phyloP scores from a whole-genome alignment of 805 yeast genomes.

The Candida lessepsii region DNA sequence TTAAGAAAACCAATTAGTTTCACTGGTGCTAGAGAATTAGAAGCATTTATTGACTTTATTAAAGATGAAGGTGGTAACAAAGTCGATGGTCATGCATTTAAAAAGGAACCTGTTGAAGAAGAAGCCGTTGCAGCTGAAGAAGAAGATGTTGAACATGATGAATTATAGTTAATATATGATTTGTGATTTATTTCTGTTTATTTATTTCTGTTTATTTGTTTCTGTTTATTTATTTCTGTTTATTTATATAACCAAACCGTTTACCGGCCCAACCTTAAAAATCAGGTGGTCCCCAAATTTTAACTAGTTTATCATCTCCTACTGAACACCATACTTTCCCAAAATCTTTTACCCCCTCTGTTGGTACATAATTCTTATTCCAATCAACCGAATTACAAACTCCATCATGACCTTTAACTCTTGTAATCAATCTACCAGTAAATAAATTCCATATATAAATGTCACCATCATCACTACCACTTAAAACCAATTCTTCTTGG shows the following conservation, averaged over 20 bases:
- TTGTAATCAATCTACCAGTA: conserved; percentile 63
- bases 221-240: no score
- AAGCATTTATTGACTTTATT: conserved; percentile 67
- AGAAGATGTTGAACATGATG: conserved; percentile 34
- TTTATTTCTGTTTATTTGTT: no score
- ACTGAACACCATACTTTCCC: conserved; percentile 72
- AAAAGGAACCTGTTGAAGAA: conserved; percentile 27
- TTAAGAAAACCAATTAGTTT: conserved; percentile 56
- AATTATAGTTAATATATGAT: conserved; percentile 28
- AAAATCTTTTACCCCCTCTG: conserved; percentile 23
- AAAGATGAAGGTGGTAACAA: conserved; percentile 62
- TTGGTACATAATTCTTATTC: conserved; percentile 38
- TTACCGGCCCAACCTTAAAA: no score
- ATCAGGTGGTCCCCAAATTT: conserved; percentile 55
- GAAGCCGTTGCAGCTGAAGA: conserved; percentile 18
- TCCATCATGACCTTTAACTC: conserved; percentile 61
- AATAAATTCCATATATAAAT: conserved; percentile 76
- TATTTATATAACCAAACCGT: no score
- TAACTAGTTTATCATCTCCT: conserved; percentile 75
- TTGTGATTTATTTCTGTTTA: not conserved
- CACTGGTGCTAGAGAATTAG: conserved; percentile 72
- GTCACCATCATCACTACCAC: conserved; percentile 82
- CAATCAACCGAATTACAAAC: conserved; percentile 79
- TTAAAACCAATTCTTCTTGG: conserved; percentile 65
- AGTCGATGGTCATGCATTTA: conserved; percentile 49